Evolutionary conservation across 768 basidiomycete genomes (phyloP), one percentile per base, ranked within the genome.

Genomic region (Lentinula sp.): DNA sequence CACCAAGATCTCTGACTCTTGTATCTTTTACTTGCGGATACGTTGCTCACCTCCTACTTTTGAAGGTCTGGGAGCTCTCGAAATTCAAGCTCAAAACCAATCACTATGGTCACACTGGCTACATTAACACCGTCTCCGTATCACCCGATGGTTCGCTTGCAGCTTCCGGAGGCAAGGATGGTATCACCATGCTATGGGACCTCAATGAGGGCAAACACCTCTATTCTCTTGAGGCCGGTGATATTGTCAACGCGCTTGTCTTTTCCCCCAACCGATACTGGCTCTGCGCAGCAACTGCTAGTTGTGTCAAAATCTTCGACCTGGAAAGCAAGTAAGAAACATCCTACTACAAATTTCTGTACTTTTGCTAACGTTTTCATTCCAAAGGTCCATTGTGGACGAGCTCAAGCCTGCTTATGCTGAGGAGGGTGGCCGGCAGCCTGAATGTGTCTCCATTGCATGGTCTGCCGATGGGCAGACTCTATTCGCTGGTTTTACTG

Each of bases 61-160:
- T 49, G 36, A 66, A 99, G 96, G 97, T 99, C 68, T 99, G 97
- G 97, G 97, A 99, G 76, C 89, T 98, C 63, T 92, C 92, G 75
- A 97, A 98, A 79, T 98, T 98, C 88, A 98, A 99, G 82, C 86
- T 99, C 75, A 94, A 95, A 86, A 98, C 97, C 78, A 98, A 98
- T 85, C 97, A 99, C 84, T 93, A 93, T 73, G 97, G 97, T 66
- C 97, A 99, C 84, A 96, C 92, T 55, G 97, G 96, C 65, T 98
- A 98, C 84, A 95, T 99, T 78, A 98, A 95, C 83, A 95, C 96
- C 69, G 79, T 99, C 72, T 95, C 97, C 62, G 95, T 99, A 63
- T 99, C 97, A 41, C 97, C 97, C 57, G 97, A 99, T 72, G 97
- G 97, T 66, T 99, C 97, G 28, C 86, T 99, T 71, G 95, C 96